Evolutionary conservation across 202 grass and related monocot genomes (phyloP), one percentile per base, ranked within the genome.

Genomic region (Musa balbisiana): DNA sequence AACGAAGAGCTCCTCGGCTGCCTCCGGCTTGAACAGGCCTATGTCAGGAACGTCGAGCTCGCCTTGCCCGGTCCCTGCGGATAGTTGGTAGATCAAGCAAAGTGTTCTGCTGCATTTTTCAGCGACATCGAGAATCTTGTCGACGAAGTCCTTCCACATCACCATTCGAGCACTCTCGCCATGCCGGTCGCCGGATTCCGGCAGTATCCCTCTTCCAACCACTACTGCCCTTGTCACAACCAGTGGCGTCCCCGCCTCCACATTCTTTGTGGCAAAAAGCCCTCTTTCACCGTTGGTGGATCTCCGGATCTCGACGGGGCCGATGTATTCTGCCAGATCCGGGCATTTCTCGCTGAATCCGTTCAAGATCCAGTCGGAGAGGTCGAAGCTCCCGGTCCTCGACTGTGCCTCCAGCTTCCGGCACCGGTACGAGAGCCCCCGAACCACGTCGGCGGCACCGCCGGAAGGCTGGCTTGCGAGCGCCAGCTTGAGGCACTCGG

Each of bases 101-200:
- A 79, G 76, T 10, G 76, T 91, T 75, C 76, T 97, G 1, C 58
- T 50, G 15, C 88, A 97, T 49, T 76, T 97, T 52, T 97, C 90
- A 1, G 83, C 85, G 10, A 79, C 80, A 69, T 90, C 69, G 67
- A 93, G 78, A 50, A 97, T 80, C 84, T 89, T 91, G 63, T 87
- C 86, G 52, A 97, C 88, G 14, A 97, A 91, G 51, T 91, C 86
- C 68, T 93, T 97, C 94, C 94, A 97, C 83, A 97, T 84, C 71
- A 93, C 85, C 90, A 93, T 97, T 76, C 85, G 87, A 69, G 85
- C 90, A 21, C 43, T 68, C 19, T 86, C 62, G 19, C 86, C 80
- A 0, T 73, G 62, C 10, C n/a, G 49, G 3, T 49, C 77, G 26
- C 11, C 53, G 10, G 53, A 72, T 24, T 91, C 85, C 17, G 83